A percentile compares a stretch with the other conserved stretches of the same genome.
Conservation (phyloP, 139 green algal species). For the Picochlorum sp. region DNA sequence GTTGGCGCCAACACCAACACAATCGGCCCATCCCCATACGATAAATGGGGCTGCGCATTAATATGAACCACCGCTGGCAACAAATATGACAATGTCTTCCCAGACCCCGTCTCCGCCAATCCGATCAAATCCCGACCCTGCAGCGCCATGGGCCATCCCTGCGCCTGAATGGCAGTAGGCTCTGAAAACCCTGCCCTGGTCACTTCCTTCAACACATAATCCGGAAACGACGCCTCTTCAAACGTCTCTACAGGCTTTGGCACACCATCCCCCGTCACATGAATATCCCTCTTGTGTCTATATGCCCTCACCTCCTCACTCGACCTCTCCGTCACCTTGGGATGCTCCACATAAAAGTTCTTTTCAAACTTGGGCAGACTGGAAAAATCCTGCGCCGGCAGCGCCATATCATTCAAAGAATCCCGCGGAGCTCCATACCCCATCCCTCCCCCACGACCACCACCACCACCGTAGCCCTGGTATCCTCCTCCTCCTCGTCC, state of each 20-base stretch:
- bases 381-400: slow-evolving; percentile 62
- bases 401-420: slow-evolving; percentile 63
- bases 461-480: background rate
- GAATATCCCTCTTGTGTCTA: slow-evolving; percentile 46
- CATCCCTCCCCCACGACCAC: slow-evolving; percentile 15
- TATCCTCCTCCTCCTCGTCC: slow-evolving; percentile 8
- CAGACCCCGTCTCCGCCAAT: slow-evolving; percentile 81
- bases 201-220: slow-evolving; percentile 82
- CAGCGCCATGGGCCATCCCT: slow-evolving; percentile 86
- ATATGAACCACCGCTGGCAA: slow-evolving; percentile 85
- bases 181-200: slow-evolving; percentile 66
- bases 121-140: slow-evolving; percentile 75
- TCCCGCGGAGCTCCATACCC: slow-evolving; percentile 30
- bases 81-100: slow-evolving; percentile 85
- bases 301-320: slow-evolving; percentile 65
- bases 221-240: slow-evolving; percentile 72
- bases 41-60: slow-evolving; percentile 85
- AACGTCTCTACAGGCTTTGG: slow-evolving; percentile 65
- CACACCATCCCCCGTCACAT: slow-evolving; percentile 49
- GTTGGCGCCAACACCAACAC: slow-evolving; percentile 87
- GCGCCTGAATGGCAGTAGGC: slow-evolving; percentile 80
- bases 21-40: slow-evolving; percentile 86
- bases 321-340: slow-evolving; percentile 54
- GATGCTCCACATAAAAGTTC: slow-evolving; percentile 89
- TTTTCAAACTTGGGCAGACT: slow-evolving; percentile 83